These are phyloP conservation scores for Exserohilum turcica DNA, from an alignment of 2,329 filamentous ascomycete genomes.

Conservation along the genomic window DNA sequence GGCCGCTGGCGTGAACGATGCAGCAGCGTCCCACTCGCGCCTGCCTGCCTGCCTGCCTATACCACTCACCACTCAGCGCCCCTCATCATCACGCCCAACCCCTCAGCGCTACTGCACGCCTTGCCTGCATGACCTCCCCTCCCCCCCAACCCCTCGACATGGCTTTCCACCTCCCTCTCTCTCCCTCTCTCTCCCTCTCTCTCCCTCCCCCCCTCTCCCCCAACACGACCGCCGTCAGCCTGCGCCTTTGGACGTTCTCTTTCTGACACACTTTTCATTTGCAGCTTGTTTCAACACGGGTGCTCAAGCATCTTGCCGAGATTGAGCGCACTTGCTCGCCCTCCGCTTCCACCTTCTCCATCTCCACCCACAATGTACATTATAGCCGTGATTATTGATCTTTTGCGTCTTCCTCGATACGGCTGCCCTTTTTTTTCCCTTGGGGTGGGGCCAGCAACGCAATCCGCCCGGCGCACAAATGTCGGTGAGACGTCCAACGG, in stretches of 20 bases:
- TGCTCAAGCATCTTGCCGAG: slow-evolving; percentile 27
- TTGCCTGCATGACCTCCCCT: slow-evolving; percentile 22
- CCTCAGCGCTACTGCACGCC: slow-evolving; percentile 21
- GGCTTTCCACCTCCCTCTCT: too few species aligned
- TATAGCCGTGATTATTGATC: slow-evolving; percentile 30
- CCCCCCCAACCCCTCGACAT: too few species aligned
- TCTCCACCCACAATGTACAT: slow-evolving; percentile 35
- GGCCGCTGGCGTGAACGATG: slow-evolving; percentile 41
- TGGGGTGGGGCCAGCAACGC: slow-evolving; percentile 25
- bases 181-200: too few species aligned
- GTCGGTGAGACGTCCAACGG: slow-evolving; percentile 34
- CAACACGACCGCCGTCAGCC: too few species aligned
- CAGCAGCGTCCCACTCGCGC: slow-evolving; percentile 15
- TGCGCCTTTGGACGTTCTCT: slow-evolving; percentile 29
- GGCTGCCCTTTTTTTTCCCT: neutral
- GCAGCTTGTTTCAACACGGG: slow-evolving; percentile 33
- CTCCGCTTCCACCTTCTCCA: slow-evolving; percentile 11
- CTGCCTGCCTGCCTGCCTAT: slow-evolving; percentile 9
- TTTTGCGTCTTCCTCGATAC: slow-evolving; percentile 11
- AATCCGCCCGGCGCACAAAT: slow-evolving; percentile 34
- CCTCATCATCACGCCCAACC: slow-evolving; percentile 2
- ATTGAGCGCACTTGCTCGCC: slow-evolving; percentile 21
- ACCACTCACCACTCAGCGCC: slow-evolving; percentile 1
- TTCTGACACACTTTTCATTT: slow-evolving; percentile 25
- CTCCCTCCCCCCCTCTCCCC: too few species aligned